Conservation (phyloP, 306 rosid species). For the Abrus precatorius region DNA sequence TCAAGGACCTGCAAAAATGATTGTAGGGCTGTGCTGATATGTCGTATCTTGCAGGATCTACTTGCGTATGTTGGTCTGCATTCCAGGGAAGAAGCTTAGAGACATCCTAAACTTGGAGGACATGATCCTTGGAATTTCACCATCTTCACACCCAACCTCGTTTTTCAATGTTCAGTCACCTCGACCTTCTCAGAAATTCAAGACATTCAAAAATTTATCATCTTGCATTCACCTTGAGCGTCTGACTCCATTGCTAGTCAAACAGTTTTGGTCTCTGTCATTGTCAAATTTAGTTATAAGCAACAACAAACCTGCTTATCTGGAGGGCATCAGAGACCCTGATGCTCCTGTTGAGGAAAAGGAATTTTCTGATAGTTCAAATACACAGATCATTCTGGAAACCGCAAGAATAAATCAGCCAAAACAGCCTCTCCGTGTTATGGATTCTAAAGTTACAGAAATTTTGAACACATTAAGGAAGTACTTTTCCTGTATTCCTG, state of each 20-base stretch:
- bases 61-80: conserved; percentile 86
- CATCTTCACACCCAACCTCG: conserved; percentile 72
- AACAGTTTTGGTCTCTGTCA: conserved; percentile 94
- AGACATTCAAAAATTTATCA: conserved; percentile 67
- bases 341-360: conserved; percentile 73
- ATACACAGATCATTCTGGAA: conserved; percentile 52
- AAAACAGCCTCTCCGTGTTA: conserved; percentile 79
- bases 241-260: conserved; percentile 69
- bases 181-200: conserved; percentile 71
- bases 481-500: conserved; percentile 93
- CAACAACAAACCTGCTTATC: conserved; percentile 58
- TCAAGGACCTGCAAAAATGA: conserved; percentile 19
- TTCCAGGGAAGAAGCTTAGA: conserved; percentile 94
- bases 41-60: conserved; percentile 76
- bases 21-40: conserved; percentile 39
- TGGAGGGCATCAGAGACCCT: conserved; percentile 68
- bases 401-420: conserved; percentile 59
- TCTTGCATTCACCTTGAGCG: conserved; percentile 86
- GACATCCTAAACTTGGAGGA: conserved; percentile 80
- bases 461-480: conserved; percentile 73
- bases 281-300: conserved; percentile 70
- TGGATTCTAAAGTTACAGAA: conserved; percentile 87
- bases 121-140: conserved; percentile 71
- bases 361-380: conserved; percentile 57
- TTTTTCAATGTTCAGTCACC: conserved; percentile 81